A percentile compares a stretch with the other conserved stretches of the same genome.
These are phyloP conservation scores for Russula brevipes DNA, from an alignment of 768 basidiomycete species.

Conservation along the genomic window DNA sequence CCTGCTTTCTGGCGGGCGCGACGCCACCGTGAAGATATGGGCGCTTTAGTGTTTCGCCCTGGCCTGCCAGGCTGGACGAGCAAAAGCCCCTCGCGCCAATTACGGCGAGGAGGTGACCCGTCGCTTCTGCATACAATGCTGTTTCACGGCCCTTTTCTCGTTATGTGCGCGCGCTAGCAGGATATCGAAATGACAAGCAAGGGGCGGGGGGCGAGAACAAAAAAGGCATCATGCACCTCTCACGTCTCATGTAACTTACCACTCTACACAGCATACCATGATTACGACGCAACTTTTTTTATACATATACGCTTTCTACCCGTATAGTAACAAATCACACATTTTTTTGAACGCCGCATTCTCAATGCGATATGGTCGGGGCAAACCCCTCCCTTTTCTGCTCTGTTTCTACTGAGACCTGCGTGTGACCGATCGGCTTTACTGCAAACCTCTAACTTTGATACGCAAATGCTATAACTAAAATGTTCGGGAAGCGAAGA, in stretches of 20 bases:
- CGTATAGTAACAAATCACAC: too few species aligned
- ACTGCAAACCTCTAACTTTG: too few species aligned
- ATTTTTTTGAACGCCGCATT: background rate
- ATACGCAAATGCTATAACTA: too few species aligned
- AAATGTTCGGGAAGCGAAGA: too few species aligned
- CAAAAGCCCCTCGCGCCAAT: background rate
- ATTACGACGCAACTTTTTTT: background rate
- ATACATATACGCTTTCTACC: too few species aligned
- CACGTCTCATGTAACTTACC: slow-evolving; percentile 5
- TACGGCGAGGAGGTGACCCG: background rate
- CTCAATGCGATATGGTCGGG: background rate
- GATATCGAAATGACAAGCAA: too few species aligned
- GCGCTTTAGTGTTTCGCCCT: slow-evolving; percentile 50
- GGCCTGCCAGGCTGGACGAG: too few species aligned
- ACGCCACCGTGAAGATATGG: slow-evolving; percentile 88
- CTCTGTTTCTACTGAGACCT: too few species aligned
- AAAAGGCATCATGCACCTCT: background rate
- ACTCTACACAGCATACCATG: background rate
- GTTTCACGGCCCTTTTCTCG: too few species aligned
- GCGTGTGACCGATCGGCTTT: too few species aligned
- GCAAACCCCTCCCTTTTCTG: too few species aligned
- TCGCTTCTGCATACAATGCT: too few species aligned
- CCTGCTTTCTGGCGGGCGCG: slow-evolving; percentile 84
- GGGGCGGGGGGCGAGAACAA: background rate
- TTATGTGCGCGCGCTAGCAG: background rate